phyloP scores from a whole-genome alignment of 2,329 filamentous ascomycete species.

The Exophiala viscosa region DNA sequence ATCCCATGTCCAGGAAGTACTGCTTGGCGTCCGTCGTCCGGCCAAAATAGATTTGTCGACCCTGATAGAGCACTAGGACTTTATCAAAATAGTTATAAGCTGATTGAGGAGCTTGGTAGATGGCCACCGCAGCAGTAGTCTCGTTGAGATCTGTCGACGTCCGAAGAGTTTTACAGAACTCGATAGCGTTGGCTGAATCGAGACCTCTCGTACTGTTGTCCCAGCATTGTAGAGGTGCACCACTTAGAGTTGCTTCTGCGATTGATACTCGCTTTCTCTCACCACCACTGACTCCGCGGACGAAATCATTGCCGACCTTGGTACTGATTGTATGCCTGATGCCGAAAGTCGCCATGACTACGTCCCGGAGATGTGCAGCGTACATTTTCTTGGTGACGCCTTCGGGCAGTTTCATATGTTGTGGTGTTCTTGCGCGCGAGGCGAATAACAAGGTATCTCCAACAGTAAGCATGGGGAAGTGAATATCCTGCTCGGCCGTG shows the following conservation, averaged over 20 bases:
- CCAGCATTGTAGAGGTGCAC: constrained; percentile 39
- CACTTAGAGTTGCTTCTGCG: constrained; percentile 48
- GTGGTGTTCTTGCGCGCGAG: constrained; percentile 50
- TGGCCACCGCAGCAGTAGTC: constrained; percentile 51
- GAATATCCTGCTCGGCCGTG: constrained; percentile 77
- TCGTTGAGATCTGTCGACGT: constrained; percentile 48
- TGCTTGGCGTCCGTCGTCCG: constrained; percentile 55
- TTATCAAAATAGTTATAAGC: constrained; percentile 68
- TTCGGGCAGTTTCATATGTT: constrained; percentile 33
- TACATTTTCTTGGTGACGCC: constrained; percentile 41
- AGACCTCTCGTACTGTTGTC: constrained; percentile 51
- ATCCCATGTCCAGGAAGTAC: constrained; percentile 69
- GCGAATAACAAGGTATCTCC: constrained; percentile 54
- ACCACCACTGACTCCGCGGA: constrained; percentile 60
- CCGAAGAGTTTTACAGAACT: constrained; percentile 54
- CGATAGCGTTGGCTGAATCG: constrained; percentile 55
- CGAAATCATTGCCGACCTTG: constrained; percentile 54
- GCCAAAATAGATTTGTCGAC: constrained; percentile 73
- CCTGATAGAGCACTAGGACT: constrained; percentile 64
- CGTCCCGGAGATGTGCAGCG: constrained; percentile 39
- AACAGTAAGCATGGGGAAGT: constrained; percentile 73
- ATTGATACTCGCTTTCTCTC: constrained; percentile 61
- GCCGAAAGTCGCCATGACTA: constrained; percentile 44
- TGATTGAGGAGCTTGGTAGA: constrained; percentile 53
- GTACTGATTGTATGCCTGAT: constrained; percentile 51